Evolutionary conservation across 2,329 filamentous ascomycete species (phyloP), one percentile per base, ranked within the genome.

Genomic region (Phyllosticta citriasiana): DNA sequence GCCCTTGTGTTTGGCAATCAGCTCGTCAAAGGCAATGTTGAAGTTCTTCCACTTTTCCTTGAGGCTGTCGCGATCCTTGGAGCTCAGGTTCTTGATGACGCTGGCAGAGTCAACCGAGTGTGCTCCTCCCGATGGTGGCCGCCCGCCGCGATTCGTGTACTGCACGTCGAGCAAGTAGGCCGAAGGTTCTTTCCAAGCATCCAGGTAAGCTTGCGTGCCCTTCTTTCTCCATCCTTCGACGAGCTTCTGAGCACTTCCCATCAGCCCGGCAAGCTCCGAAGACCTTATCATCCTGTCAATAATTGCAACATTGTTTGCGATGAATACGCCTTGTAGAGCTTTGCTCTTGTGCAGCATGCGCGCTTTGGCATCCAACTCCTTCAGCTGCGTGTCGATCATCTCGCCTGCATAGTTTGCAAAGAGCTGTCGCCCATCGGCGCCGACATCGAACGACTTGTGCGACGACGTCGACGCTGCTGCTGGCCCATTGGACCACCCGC

Each of bases 1-100:
- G 27, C 82, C 79, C 76, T 91, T 94, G 77, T 99, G 93, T 63
- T 85, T 86, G 33, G 82, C 76, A 6, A 97, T 86, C 74, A 97
- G 83, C 30, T 96, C 92, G 65, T 99, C 94, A 71, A 99, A 99
- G 53, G 83, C 85, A 8, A 82, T 79, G 72, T 99, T 99, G 79
- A 99, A 99, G 52, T 85, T 84, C 68, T 88, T 86, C 74, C 97
- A 99, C 75, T 97, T 97, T 74, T 91, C 86, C 76, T 99, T 99
- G 76, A 97, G 96, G 62, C 86, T 87, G 71, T 99, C 94, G 74
- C 93, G 95, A 71, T 99, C 94, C 73, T 96, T 97, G 68, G 87
- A 91, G 54, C 84, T 86, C 2, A 97, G 79, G 0, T 84, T 84
- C 74, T 96, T 96, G 63, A 97, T 80, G 62, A 97, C 88, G 0